phyloP scores from a whole-genome alignment of 352 stramenopile genomes.

The Peronospora farinosa region DNA sequence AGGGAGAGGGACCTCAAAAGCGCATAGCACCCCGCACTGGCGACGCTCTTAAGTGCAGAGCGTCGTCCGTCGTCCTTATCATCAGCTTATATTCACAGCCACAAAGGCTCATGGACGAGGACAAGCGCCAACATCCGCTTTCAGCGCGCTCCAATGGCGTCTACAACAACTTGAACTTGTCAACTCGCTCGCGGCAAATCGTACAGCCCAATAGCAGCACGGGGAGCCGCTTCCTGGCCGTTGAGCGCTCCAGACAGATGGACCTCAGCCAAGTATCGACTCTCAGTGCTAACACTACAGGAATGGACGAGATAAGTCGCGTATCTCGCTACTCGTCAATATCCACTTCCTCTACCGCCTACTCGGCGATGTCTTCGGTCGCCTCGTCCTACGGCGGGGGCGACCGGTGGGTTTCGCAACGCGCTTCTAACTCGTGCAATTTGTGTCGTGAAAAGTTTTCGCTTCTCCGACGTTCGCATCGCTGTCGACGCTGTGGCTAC shows the following conservation, averaged over 20 bases:
- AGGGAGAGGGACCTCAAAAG: constrained; percentile 4
- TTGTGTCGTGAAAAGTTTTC: constrained; percentile 80
- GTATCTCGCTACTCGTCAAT: constrained; percentile 53
- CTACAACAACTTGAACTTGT: constrained; percentile 29
- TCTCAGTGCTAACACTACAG: constrained; percentile 16
- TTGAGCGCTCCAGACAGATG: constrained; percentile 39
- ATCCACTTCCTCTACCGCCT: constrained; percentile 35
- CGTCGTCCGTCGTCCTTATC: constrained; percentile 9
- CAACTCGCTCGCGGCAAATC: constrained; percentile 14
- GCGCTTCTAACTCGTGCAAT: constrained; percentile 66
- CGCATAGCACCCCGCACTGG: constrained; percentile 1
- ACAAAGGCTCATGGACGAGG: constrained; percentile 27
- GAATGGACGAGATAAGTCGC: constrained; percentile 48
- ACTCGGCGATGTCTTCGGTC: constrained; percentile 24
- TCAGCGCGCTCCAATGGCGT: constrained; percentile 23
- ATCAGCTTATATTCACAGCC: constrained; percentile 1
- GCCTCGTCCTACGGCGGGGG: constrained; percentile 31
- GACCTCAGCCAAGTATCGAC: constrained; percentile 42
- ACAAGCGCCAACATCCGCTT: constrained; percentile 26
- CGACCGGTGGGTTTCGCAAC: constrained; percentile 65
- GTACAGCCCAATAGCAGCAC: background rate
- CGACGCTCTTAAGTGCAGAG: background rate
- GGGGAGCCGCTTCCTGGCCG: constrained; percentile 22
- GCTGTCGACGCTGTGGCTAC: constrained; percentile 73
- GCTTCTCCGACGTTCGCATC: constrained; percentile 71